phyloP scores from a whole-genome alignment of 306 rosid genomes.

The Malus fusca region DNA sequence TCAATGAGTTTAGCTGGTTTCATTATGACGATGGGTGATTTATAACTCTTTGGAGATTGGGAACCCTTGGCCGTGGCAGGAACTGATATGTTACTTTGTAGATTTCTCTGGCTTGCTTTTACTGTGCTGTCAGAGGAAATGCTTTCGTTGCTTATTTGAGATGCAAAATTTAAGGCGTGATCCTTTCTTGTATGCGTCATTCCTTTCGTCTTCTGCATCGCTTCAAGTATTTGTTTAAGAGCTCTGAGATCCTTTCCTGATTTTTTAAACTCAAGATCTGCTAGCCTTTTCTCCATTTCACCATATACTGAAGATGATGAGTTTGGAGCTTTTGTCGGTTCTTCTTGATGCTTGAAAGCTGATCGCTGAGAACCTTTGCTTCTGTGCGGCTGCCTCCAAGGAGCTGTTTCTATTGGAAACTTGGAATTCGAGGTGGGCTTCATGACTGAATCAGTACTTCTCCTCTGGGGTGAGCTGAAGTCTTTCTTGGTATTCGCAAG shows the following conservation, averaged over 20 bases:
- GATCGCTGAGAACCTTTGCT: slow-evolving; percentile 28
- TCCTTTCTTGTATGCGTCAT: slow-evolving; percentile 38
- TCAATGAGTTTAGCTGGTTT: slow-evolving; percentile 43
- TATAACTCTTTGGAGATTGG: slow-evolving; percentile 21
- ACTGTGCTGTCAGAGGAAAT: slow-evolving; percentile 30
- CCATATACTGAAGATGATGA: slow-evolving; percentile 61
- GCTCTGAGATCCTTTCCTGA: slow-evolving; percentile 95
- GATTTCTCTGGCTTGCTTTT: slow-evolving; percentile 34
- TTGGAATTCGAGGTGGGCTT: slow-evolving; percentile 29
- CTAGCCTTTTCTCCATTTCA: slow-evolving; percentile 75
- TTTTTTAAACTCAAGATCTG: slow-evolving; percentile 77
- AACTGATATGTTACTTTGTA: slow-evolving; percentile 12
- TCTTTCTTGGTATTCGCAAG: slow-evolving; percentile 25
- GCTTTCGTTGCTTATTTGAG: slow-evolving; percentile 20
- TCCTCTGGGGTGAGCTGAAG: slow-evolving; percentile 20
- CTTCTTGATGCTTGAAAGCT: slow-evolving; percentile 36
- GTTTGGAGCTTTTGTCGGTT: slow-evolving; percentile 33
- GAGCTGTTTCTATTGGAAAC: slow-evolving; percentile 37
- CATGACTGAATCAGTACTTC: slow-evolving; percentile 31
- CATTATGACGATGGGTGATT: slow-evolving; percentile 50
- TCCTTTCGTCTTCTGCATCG: slow-evolving; percentile 69
- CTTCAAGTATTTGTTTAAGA: slow-evolving; percentile 81
- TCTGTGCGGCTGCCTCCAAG: slow-evolving; percentile 42
- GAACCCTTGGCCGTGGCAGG: slow-evolving; percentile 24
- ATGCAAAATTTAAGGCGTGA: slow-evolving; percentile 38